These are phyloP conservation scores for Salix purpurea DNA, from an alignment of 345 rosid genomes.

Conservation along the genomic window DNA sequence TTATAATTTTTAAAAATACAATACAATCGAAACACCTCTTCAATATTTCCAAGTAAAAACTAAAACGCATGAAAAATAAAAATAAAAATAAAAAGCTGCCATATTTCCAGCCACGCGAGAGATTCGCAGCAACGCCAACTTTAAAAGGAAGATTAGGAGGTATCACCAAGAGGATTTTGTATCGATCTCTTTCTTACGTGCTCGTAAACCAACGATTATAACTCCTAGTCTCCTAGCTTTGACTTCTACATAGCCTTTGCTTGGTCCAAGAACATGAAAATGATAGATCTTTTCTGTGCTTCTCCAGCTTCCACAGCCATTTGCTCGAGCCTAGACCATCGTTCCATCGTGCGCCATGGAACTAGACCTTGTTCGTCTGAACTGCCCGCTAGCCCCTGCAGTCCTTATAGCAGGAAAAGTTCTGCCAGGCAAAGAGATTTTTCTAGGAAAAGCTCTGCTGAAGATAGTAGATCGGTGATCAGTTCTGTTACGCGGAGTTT, in stretches of 20 bases:
- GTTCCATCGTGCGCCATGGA: slow-evolving; percentile 43
- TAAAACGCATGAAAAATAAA: no score
- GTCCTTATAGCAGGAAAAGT: background rate
- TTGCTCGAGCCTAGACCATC: slow-evolving; percentile 44
- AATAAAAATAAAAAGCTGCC: no score
- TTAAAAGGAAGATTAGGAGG: slow-evolving; percentile 20
- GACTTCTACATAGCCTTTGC: background rate
- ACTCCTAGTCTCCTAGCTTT: no score
- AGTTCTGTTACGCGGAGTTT: slow-evolving; percentile 1
- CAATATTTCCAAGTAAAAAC: no score
- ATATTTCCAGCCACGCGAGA: no score
- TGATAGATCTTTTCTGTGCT: slow-evolving; percentile 67
- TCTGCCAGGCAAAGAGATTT: slow-evolving; percentile 18
- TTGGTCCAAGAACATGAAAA: slow-evolving; percentile 42
- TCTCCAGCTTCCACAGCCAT: slow-evolving; percentile 85
- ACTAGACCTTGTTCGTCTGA: slow-evolving; percentile 41
- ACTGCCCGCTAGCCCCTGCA: slow-evolving; percentile 38
- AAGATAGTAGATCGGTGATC: background rate
- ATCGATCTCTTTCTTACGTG: background rate
- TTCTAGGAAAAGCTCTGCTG: slow-evolving; percentile 5
- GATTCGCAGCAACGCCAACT: background rate
- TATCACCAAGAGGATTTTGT: slow-evolving; percentile 10
- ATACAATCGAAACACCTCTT: no score
- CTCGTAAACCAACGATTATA: background rate
- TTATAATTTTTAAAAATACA: no score